Evolutionary conservation across 2,329 filamentous ascomycete species (phyloP).

Genomic region (Dactylellina parvicollis): DNA sequence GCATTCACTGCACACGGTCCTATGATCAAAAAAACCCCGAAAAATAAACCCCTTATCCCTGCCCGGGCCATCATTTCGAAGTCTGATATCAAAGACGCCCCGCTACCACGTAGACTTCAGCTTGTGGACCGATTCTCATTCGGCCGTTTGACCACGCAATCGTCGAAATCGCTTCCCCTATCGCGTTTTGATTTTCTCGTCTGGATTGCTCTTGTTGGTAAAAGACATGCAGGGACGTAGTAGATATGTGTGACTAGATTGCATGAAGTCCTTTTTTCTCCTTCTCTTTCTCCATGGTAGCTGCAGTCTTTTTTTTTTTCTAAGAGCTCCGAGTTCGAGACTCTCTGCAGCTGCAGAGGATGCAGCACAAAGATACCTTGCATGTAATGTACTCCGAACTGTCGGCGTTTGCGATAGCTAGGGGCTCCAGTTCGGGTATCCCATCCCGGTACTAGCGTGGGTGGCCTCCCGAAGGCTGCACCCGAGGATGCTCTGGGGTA

Average conservation of each 20-base stretch:
- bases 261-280: conserved; percentile 28
- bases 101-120: conserved; percentile 32
- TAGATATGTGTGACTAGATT: conserved; percentile 49
- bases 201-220: conserved; percentile 30
- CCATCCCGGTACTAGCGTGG: neutral
- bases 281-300: conserved; percentile 21
- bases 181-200: conserved; percentile 34
- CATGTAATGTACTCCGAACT: conserved; percentile 15
- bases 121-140: conserved; percentile 40
- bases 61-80: conserved; percentile 3
- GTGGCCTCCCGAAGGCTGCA: neutral
- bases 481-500: neutral
- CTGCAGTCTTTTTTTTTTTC: conserved; percentile 22
- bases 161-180: neutral
- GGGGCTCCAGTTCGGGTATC: neutral
- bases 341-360: conserved; percentile 44
- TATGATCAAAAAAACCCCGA: too few relatives aligned
- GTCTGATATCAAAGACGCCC: neutral
- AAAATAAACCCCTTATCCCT: conserved; percentile 9
- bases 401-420: conserved; percentile 35
- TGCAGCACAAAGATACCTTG: conserved; percentile 45
- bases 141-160: conserved; percentile 35
- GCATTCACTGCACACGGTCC: neutral
- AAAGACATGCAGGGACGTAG: conserved; percentile 45
- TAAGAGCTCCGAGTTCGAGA: conserved; percentile 53